These are phyloP conservation scores for Scolecobasidium constrictum DNA, from an alignment of 2,329 filamentous ascomycete species.

Conservation along the genomic window DNA sequence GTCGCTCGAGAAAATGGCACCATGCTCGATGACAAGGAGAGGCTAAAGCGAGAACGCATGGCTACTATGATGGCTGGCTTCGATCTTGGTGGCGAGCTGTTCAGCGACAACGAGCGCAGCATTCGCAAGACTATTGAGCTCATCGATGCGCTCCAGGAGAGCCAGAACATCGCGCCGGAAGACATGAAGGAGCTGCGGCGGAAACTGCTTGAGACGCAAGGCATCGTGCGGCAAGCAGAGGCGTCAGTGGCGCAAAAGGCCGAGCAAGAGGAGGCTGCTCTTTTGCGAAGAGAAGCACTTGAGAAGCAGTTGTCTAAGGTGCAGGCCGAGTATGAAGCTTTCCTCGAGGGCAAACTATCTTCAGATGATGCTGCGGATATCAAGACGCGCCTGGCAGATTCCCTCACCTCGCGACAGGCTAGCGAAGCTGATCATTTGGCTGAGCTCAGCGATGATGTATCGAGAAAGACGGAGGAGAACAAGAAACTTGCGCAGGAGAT, in stretches of 20 bases:
- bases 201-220: conserved; percentile 78
- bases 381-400: conserved; percentile 66
- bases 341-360: conserved; percentile 68
- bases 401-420: conserved; percentile 65
- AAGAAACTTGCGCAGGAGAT: conserved; percentile 69
- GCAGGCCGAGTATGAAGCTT: conserved; percentile 73
- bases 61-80: conserved; percentile 99
- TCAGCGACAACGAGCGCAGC: conserved; percentile 82
- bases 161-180: conserved; percentile 71
- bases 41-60: conserved; percentile 98
- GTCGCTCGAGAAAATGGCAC: conserved; percentile 87
- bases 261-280: conserved; percentile 50
- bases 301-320: conserved; percentile 64
- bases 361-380: conserved; percentile 75
- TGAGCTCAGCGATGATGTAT: conserved; percentile 65
- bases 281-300: conserved; percentile 60
- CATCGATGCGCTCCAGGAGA: conserved; percentile 66
- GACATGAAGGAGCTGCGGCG: conserved; percentile 68
- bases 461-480: conserved; percentile 71
- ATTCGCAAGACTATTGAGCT: conserved; percentile 77
- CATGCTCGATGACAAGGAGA: conserved; percentile 91
- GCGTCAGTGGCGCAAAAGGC: conserved; percentile 64
- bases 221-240: conserved; percentile 86
- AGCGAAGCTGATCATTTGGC: conserved; percentile 63
- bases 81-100: conserved; percentile 82